Evolutionary conservation across 1,139 yeast genomes (phyloP).

Genomic region (Hemisphaericaspora subhashii): DNA sequence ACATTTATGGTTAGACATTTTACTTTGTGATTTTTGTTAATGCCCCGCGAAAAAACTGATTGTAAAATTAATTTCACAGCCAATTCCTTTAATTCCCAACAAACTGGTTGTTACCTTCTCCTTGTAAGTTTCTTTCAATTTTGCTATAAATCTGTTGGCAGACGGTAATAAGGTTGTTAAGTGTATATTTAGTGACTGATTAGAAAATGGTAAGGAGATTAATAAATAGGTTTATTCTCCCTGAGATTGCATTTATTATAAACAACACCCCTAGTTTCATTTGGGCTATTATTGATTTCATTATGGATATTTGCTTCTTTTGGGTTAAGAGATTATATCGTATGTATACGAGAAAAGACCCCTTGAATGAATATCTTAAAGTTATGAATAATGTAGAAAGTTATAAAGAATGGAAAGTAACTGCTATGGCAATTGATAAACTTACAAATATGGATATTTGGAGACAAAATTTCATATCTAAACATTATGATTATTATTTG

Average conservation of each 20-base stretch:
- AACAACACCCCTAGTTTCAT: slow-evolving; percentile 60
- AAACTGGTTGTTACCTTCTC: too few species aligned
- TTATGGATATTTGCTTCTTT: slow-evolving; percentile 58
- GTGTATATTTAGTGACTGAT: not conserved
- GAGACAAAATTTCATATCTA: slow-evolving; percentile 84
- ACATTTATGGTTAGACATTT: too few species aligned
- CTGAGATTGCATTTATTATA: slow-evolving; percentile 11
- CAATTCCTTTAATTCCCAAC: too few species aligned
- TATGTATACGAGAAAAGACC: slow-evolving; percentile 40
- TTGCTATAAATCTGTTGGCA: too few species aligned
- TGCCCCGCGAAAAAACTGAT: too few species aligned
- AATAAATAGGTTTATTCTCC: not conserved
- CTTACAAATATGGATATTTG: slow-evolving; percentile 71
- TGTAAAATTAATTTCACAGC: too few species aligned
- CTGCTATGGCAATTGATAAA: slow-evolving; percentile 61
- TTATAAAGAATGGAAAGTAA: slow-evolving; percentile 62
- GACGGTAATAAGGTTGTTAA: too few species aligned
- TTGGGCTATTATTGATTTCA: slow-evolving; percentile 62
- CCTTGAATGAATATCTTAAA: slow-evolving; percentile 39
- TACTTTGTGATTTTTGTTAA: too few species aligned
- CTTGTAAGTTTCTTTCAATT: too few species aligned
- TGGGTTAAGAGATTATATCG: slow-evolving; percentile 51
- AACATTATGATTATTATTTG: slow-evolving; percentile 79
- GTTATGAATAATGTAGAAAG: slow-evolving; percentile 43
- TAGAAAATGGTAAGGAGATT: not conserved